Base-by-base conservation (phyloP, 2,329 filamentous ascomycete species). In the Cercospora beticola region DNA sequence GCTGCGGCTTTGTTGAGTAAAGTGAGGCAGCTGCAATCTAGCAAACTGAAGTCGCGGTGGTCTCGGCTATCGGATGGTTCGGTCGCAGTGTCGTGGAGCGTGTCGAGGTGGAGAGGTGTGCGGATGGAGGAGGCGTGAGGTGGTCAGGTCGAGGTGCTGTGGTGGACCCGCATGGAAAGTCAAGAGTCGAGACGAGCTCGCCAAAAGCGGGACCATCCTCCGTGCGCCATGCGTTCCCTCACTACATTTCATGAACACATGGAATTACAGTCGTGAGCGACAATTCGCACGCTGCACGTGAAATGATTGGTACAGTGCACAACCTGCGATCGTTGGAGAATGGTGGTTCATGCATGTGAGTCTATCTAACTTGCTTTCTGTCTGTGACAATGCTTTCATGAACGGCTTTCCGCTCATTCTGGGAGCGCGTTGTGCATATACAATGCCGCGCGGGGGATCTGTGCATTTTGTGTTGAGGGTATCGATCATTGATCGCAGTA, bases 331-430 rank as follows among this genome's bases (percentile, higher is more conserved):
- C 3, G 31, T 31, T 33, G 28, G 28, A 59, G 3, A 30, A 58
- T 31, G 46, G 46, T 63, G 26, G 46, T 31, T 63, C 43, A 49
- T 65, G 62, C 31, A 46, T 64, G 64, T 68, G 69, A 49, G 31
- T 70, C 72, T 73, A 73, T 73, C 72, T 73, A 73, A 70, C 31
- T 62, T 68, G 63, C 26, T 64, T 61, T 61, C 64, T 65, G 63
- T 68, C 40, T 43, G 43, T 57, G 52, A 65, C 70, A 66, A 65
- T 67, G 57, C 46, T 66, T 43, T 62, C 59, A 36, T 58, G 58
- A 59, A 65, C 59, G 49, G 64, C 62, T 61, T 62, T 54, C 56
- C 58, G 58, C 36, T 62, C 33, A 36, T 33, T 59, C 62, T 33
- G 31, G 43, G 60, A 65, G 65, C 67, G 67, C 64, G 60, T 65